phyloP scores from a whole-genome alignment of 2,329 filamentous ascomycete genomes.

The Leptographium procerum region DNA sequence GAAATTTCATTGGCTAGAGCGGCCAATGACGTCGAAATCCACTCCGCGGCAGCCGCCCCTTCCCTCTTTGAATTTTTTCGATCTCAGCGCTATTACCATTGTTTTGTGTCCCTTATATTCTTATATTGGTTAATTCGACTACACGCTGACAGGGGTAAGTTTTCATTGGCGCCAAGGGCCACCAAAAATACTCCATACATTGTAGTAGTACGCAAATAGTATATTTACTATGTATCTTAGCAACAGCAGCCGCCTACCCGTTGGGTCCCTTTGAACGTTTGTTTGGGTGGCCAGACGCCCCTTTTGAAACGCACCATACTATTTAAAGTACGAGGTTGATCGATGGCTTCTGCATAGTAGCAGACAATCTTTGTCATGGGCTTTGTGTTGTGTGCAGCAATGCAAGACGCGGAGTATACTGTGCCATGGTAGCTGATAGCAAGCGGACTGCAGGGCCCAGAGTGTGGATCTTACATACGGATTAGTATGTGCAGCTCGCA shows the following conservation, averaged over 20 bases:
- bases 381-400: no score
- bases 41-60: constrained; percentile 11
- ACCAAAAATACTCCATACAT: not conserved
- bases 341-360: not conserved
- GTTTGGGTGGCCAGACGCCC: not conserved
- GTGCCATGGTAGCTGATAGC: no score
- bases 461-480: not conserved
- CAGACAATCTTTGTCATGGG: no score
- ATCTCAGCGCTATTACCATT: not conserved
- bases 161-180: not conserved
- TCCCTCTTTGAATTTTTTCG: not conserved
- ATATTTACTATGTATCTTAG: no score
- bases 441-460: not conserved
- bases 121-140: not conserved
- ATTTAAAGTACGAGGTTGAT: not conserved
- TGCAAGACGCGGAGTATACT: no score
- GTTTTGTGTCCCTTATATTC: no score
- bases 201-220: no score
- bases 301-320: not conserved
- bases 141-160: not conserved
- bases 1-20: constrained; percentile 4
- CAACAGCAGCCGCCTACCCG: not conserved
- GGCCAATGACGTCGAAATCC: constrained; percentile 13
- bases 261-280: not conserved
- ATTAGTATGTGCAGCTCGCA: not conserved